A percentile compares a stretch with the other conserved stretches of the same genome.
Evolutionary conservation across 2,329 filamentous ascomycete species (phyloP).

Genomic region (Byssochlamys sp.): DNA sequence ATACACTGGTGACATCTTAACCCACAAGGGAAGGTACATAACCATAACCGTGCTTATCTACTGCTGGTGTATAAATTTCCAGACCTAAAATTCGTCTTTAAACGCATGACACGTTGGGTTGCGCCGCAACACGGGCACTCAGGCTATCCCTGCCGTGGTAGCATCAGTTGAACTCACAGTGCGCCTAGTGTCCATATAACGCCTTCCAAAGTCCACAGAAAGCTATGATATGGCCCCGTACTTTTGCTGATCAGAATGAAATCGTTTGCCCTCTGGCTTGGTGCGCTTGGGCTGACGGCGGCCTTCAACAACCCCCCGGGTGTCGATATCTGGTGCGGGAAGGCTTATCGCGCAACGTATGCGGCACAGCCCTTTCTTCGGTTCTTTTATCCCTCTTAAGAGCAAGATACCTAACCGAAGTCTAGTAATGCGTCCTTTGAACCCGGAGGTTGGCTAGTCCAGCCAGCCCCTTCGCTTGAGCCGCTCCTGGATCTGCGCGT

Average conservation of each 20-base stretch:
- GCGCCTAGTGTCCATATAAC: neutral
- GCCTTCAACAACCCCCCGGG: conserved; percentile 31
- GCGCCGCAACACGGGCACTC: neutral
- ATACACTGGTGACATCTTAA: neutral
- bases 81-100: neutral
- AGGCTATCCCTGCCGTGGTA: neutral
- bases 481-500: conserved; percentile 36
- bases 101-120: neutral
- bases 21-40: neutral
- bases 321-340: conserved; percentile 42
- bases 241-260: neutral
- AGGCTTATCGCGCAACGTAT: conserved; percentile 36
- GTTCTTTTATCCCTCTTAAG: conserved; percentile 1
- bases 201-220: neutral
- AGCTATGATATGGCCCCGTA: neutral
- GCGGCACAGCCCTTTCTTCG: conserved; percentile 2
- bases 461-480: conserved; percentile 26
- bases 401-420: neutral
- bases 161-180: neutral
- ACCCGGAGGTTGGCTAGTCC: conserved; percentile 39
- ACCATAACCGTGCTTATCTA: neutral
- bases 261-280: neutral
- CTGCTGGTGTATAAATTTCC: neutral
- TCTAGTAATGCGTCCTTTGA: conserved; percentile 37
- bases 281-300: neutral